Base-by-base conservation (phyloP, 129 eudicot genomes). In the Centaurea solstitialis region DNA sequence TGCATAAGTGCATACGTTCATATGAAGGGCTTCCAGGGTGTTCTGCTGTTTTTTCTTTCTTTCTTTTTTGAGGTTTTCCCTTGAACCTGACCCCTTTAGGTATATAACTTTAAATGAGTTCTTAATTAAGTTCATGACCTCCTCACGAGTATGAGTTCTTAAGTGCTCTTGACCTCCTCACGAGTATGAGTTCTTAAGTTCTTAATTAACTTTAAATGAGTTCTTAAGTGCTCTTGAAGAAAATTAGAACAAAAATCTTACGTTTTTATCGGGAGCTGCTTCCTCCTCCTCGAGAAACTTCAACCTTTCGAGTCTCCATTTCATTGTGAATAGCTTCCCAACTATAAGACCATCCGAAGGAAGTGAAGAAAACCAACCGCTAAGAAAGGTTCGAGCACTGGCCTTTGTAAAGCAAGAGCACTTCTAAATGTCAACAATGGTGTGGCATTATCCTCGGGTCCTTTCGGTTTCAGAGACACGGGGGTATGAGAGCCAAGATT, bases 291-390 rank as follows among this genome's bases (percentile, higher is more conserved):
- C 87, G 12, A 66, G 64, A 70, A 76, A 85, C 83, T 93, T 93
- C 77, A 96, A 71, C 83, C 99, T 91, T 89, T 96, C 99, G 40
- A 96, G 87, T 76, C 95, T 87, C 99, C 99, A 96, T 74, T 87
- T 85, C 85, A 96, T 92, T 39, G 93, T 89, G 70, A 96, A 84
- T 9, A 96, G 90, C 83, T 91, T 94, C 79, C 99, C 98, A 68
- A 96, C 99, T 85, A 85, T 88, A 74, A 96, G 96, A 40, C 93
- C 94, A 57, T 82, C 91, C 10, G 98, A 89, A 47, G 98, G 96
- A 82, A 96, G 91, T 98, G 93, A 79, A 96, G 97, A 80, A 96
- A 96, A 39, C 98, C 98, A 78, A 96, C 95, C 2, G 97, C 98
- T 75, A 93, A 81, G 78, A 88, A 93, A 71, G 99, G 98, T 86